Evolutionary conservation across 1,139 yeast genomes (phyloP), one percentile per base, ranked within the genome.

Genomic region (Yamadazyma trypodendri): DNA sequence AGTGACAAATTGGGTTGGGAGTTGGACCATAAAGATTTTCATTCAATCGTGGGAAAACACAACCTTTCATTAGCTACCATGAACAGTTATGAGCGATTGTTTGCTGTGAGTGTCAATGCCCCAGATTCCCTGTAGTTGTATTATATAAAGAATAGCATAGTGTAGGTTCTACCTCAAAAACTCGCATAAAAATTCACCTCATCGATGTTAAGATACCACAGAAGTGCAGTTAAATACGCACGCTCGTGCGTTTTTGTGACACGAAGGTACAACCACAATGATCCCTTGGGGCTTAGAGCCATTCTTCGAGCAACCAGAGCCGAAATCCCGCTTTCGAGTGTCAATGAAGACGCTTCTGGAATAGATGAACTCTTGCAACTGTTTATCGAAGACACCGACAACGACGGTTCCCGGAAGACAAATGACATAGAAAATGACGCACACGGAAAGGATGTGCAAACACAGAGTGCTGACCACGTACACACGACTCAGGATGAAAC

Each of bases 1-100:
- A 72, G 83, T 40, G 69, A 72, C 28, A 63, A 69, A 43, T 64
- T 88, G 35, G 77, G 76, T 1, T 88, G 96, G 96, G 60, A 68
- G 4, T 67, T 88, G 32, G 70, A 79, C 0, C 95, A 86, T 51
- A 64, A 70, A 16, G 54, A 56, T 34, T 59, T 44, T 35, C 40
- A 52, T 12, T 38, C 36, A 8, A 55, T 61, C 4, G 35, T 51
- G 24, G 61, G 58, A 1, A 54, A 53, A 2, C 37, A 42, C n/a
- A 48, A 57, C 35, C 50, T 66, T 37, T 42, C 42, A 17, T 35
- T 57, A 6, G 37, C 37, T 2, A 35, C 50, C 20, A 46, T 59
- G 8, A 63, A 60, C 41, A 53, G 45, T 15, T 52, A 52, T 14
- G 52, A 51, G 24, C 55, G 67, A 9, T 48, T 54, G 8, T 62